These are phyloP conservation scores for Mortierella sp. DNA, from an alignment of 371 early-diverging fungal genomes.

Conservation along the genomic window DNA sequence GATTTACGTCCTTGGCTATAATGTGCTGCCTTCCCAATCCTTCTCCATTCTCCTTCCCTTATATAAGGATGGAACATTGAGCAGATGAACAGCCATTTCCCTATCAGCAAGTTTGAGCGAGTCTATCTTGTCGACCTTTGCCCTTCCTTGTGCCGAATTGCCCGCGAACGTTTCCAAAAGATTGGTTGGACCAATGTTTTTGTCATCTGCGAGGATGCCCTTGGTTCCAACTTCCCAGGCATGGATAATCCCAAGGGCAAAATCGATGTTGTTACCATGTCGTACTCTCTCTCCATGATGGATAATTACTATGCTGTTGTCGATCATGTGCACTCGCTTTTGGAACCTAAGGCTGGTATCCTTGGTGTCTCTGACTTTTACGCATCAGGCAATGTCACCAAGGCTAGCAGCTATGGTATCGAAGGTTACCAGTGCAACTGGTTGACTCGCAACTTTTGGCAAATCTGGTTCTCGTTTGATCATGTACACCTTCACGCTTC, in stretches of 20 bases:
- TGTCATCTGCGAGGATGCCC: slow-evolving; percentile 86
- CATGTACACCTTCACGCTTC: slow-evolving; percentile 83
- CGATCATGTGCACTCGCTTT: slow-evolving; percentile 73
- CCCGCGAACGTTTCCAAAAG: slow-evolving; percentile 77
- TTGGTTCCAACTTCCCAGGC: slow-evolving; percentile 73
- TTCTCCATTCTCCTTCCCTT: neutral
- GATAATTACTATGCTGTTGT: slow-evolving; percentile 79
- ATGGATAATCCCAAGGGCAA: slow-evolving; percentile 67
- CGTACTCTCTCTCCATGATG: slow-evolving; percentile 93
- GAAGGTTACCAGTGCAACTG: slow-evolving; percentile 75
- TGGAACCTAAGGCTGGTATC: slow-evolving; percentile 76
- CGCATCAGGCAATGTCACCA: slow-evolving; percentile 62
- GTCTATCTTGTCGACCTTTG: slow-evolving; percentile 90
- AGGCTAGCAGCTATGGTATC: slow-evolving; percentile 61
- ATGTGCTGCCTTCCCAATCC: neutral
- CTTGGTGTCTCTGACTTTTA: slow-evolving; percentile 87
- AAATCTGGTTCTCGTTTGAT: slow-evolving; percentile 83
- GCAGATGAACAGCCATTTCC: slow-evolving; percentile 80
- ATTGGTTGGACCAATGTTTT: slow-evolving; percentile 85
- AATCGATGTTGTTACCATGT: slow-evolving; percentile 83
- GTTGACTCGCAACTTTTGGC: slow-evolving; percentile 88
- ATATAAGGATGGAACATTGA: slow-evolving; percentile 84
- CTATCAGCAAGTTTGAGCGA: slow-evolving; percentile 79
- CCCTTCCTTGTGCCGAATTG: slow-evolving; percentile 84
- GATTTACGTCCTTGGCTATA: neutral